Conservation (phyloP, 306 rosid species). For the Medicago arabica region DNA sequence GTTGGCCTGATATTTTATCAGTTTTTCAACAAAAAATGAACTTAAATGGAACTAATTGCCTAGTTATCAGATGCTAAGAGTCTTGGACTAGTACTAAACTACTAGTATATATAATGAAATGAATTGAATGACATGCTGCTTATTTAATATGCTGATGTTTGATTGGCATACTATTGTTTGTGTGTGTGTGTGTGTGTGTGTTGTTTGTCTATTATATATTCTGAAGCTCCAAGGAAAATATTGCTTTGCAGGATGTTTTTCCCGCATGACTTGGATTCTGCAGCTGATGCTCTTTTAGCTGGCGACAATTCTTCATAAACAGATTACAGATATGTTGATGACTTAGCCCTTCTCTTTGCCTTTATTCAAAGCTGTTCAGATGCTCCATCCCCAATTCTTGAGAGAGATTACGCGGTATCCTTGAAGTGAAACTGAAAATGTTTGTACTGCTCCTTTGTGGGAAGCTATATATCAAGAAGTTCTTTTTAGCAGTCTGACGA, state of each 20-base stretch:
- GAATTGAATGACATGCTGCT: slow-evolving; percentile 1
- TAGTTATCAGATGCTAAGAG: slow-evolving; percentile 2
- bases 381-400: slow-evolving; percentile 20
- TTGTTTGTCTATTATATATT: background rate
- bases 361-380: slow-evolving; percentile 27
- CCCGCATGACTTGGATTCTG: slow-evolving; percentile 89
- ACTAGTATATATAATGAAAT: background rate
- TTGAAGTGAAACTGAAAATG: slow-evolving; percentile 29
- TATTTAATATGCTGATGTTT: background rate
- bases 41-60: background rate
- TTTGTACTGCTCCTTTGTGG: slow-evolving; percentile 8
- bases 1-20: background rate
- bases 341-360: slow-evolving; percentile 5
- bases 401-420: slow-evolving; percentile 8
- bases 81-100: slow-evolving; percentile 3
- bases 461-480: slow-evolving; percentile 1
- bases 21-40: background rate
- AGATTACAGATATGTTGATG: slow-evolving; percentile 4
- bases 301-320: slow-evolving; percentile 47
- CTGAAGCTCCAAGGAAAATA: slow-evolving; percentile 18
- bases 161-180: background rate
- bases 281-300: slow-evolving; percentile 78
- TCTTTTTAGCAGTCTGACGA: background rate
- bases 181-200: background rate
- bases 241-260: slow-evolving; percentile 79